Evolutionary conservation across 345 rosid species (phyloP).

Genomic region (Erodium maritimum): DNA sequence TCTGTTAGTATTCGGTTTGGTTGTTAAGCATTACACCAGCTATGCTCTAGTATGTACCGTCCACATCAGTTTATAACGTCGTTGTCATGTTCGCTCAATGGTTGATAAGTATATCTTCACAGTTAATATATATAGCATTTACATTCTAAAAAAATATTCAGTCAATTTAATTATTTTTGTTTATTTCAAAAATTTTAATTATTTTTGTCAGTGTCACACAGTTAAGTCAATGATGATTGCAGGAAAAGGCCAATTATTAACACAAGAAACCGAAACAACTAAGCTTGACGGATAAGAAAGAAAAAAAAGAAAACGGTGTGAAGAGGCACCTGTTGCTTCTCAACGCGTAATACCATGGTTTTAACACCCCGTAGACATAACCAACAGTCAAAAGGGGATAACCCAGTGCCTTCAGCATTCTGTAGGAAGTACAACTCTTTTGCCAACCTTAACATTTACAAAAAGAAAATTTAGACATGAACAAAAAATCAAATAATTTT

Average conservation of each 20-base stretch:
- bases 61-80: too few species aligned
- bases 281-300: neutral
- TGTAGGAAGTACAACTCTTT: constrained; percentile 77
- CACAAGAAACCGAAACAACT: neutral
- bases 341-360: constrained; percentile 86
- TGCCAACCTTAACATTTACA: constrained; percentile 43
- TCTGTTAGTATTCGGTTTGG: too few species aligned
- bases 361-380: constrained; percentile 83
- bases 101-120: too few species aligned
- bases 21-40: too few species aligned
- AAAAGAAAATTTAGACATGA: too few species aligned
- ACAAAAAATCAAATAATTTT: too few species aligned
- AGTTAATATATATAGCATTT: neutral
- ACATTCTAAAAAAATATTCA: neutral
- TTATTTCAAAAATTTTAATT: too few species aligned
- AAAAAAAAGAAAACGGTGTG: neutral
- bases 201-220: too few species aligned
- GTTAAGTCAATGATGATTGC: neutral
- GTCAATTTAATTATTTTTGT: neutral
- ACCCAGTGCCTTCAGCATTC: constrained; percentile 91
- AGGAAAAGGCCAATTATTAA: too few species aligned
- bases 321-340: constrained; percentile 77
- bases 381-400: constrained; percentile 98
- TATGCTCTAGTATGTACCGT: too few species aligned
- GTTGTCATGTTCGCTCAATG: too few species aligned